A percentile compares a stretch with the other conserved stretches of the same genome.
Conservation (phyloP, 257 asterid genomes). For the Jaltomata sinuosa region DNA sequence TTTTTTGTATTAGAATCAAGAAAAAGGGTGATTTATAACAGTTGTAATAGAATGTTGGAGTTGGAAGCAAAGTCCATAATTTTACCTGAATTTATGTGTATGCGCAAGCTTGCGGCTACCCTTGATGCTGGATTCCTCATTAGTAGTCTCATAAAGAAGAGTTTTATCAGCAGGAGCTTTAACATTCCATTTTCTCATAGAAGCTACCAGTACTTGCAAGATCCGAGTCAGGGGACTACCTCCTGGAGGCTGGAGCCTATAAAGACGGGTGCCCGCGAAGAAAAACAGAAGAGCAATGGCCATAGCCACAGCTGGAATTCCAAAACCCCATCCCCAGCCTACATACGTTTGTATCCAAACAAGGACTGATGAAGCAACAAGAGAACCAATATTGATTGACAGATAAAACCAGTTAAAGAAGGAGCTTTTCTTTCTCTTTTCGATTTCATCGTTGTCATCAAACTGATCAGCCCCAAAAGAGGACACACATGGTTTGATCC, state of each 20-base stretch:
- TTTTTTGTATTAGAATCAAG: no score
- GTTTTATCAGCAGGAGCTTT: background rate
- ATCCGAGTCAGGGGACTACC: background rate
- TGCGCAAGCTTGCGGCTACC: constrained; percentile 74
- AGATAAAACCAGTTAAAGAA: background rate
- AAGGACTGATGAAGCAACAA: background rate
- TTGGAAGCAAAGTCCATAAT: background rate
- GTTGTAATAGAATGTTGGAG: background rate
- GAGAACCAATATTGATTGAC: background rate
- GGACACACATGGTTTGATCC: background rate
- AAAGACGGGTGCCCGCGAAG: background rate
- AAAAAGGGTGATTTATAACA: background rate
- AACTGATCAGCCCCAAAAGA: background rate
- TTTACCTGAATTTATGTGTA: constrained; percentile 59
- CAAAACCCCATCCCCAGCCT: background rate
- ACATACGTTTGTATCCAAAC: background rate
- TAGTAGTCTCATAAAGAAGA: background rate
- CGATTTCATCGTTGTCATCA: background rate
- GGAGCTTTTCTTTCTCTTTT: background rate
- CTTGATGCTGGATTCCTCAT: background rate
- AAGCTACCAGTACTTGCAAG: background rate
- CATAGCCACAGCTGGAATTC: background rate
- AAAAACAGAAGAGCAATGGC: background rate
- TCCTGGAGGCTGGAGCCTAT: background rate
- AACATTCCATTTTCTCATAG: background rate